Evolutionary conservation across 805 yeast species (phyloP), one percentile per base, ranked within the genome.

Genomic region (Saturnispora galanensis): DNA sequence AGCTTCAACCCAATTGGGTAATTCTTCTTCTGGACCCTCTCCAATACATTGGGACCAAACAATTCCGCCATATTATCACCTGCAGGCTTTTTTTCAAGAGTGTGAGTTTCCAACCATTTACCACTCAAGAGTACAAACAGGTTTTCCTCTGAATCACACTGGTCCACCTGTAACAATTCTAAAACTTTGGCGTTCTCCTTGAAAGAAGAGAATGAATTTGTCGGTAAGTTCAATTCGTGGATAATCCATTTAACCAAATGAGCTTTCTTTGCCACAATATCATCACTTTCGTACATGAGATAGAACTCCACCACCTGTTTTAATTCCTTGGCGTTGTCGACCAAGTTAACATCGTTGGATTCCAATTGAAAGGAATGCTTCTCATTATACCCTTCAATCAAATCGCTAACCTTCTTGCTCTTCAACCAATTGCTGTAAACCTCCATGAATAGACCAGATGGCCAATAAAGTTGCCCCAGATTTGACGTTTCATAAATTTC

Each of bases 11-110:
- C 26, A 11, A 13, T n/a, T 4, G 21, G 13, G 30, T 31, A 32
- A 5, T 26, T 13, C 13, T 21, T 30, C 31, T 30, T 38, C 28
- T n/a, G 42, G 35, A 44, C 45, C 16, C 39, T 43, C 10, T 30
- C 17, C 9, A 47, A 31, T 9, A 46, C 41, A 34, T 44, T 46
- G 3, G 47, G 45, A 16, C 51, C 51, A 38, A 48, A 48, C 21
- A 48, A 46, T 11, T 48, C 51, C 12, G 31, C 31, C 31, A 48
- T 43, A 13, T 43, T 43, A 2, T 35, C 31, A 11, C 39, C 31
- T 11, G 18, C 17, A 12, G 30, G 17, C 7, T 29, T 35, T 26
- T 10, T 12, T 31, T 15, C n/a, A n/a, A 13, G 32, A 21, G 8
- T n/a, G 4, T 31, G 34, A 31, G 15, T 31, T 31, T 30, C 15